Percentiles rank a stretch among this genome's conserved stretches.
Conservation (phyloP, 2,329 filamentous ascomycete genomes). For the Curvularia spicifera region DNA sequence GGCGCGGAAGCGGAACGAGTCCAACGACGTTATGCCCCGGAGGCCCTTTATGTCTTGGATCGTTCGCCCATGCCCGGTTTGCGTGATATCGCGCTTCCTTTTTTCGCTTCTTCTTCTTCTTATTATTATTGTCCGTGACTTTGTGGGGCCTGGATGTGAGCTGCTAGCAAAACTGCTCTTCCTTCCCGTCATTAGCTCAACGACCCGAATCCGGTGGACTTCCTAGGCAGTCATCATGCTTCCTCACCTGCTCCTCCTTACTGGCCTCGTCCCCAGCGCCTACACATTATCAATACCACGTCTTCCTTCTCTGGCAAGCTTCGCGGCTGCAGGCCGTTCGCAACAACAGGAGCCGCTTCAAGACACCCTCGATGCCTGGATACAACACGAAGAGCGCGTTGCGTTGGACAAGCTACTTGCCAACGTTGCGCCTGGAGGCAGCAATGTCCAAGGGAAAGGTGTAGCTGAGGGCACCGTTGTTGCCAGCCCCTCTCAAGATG, state of each 20-base stretch:
- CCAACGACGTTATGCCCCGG: background rate
- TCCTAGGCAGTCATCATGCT: slow-evolving; percentile 14
- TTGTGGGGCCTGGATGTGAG: background rate
- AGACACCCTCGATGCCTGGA: slow-evolving; percentile 45
- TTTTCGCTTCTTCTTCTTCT: background rate
- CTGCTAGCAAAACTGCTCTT: slow-evolving; percentile 4
- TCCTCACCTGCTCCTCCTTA: slow-evolving; percentile 11
- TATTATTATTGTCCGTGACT: background rate
- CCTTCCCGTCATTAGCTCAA: background rate
- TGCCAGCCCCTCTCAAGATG: slow-evolving; percentile 51
- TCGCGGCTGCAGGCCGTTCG: slow-evolving; percentile 25
- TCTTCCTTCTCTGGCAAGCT: slow-evolving; percentile 22
- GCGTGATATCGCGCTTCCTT: slow-evolving; percentile 3
- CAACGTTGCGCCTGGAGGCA: slow-evolving; percentile 53
- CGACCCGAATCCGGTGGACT: background rate
- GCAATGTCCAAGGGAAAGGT: slow-evolving; percentile 42
- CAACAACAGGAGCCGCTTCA: slow-evolving; percentile 39
- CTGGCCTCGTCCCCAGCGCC: slow-evolving; percentile 21
- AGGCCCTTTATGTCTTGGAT: slow-evolving; percentile 9
- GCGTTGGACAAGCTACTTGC: slow-evolving; percentile 50
- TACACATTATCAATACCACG: slow-evolving; percentile 43
- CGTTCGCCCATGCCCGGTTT: slow-evolving; percentile 6
- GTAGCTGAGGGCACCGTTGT: slow-evolving; percentile 52
- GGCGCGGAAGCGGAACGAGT: slow-evolving; percentile 5
- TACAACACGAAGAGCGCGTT: slow-evolving; percentile 45